Evolutionary conservation across 768 basidiomycete genomes (phyloP).

Genomic region (Boletus sp.): DNA sequence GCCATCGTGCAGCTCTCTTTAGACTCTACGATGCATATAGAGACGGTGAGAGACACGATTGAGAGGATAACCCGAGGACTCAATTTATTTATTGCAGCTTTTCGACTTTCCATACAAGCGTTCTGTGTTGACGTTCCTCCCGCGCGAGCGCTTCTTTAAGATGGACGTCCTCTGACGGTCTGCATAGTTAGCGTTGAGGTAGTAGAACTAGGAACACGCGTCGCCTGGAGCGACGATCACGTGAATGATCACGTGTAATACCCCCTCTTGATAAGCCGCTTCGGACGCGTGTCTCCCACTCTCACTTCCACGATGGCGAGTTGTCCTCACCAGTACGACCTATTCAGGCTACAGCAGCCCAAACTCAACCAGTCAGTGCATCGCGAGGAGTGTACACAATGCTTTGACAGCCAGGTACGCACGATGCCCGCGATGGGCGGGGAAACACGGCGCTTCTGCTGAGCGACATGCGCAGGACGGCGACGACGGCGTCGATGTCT

Average conservation of each 20-base stretch:
- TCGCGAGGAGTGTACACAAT: constrained; percentile 94
- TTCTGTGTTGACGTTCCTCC: constrained; percentile 7
- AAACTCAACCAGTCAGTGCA: constrained; percentile 70
- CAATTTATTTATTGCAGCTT: constrained; percentile 4
- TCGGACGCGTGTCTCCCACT: too few species aligned
- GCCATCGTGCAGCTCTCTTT: constrained; percentile 26
- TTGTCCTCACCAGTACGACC: constrained; percentile 53
- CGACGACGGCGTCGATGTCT: constrained; percentile 80
- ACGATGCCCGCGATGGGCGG: constrained; percentile 6
- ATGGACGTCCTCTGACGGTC: constrained; percentile 15
- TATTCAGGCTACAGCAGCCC: constrained; percentile 53
- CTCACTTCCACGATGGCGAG: constrained; percentile 18
- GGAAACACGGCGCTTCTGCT: neutral
- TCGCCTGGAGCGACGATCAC: neutral
- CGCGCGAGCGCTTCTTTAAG: constrained; percentile 25
- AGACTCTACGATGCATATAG: constrained; percentile 19
- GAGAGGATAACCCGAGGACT: neutral
- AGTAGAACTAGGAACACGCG: neutral
- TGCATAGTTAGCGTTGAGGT: too few species aligned
- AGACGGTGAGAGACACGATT: constrained; percentile 11
- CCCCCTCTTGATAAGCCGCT: neutral
- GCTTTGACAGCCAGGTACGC: constrained; percentile 87
- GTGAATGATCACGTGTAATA: constrained; percentile 1
- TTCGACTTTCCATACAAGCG: constrained; percentile 29
- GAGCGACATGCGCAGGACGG: constrained; percentile 48